A percentile compares a stretch with the other conserved stretches of the same genome.
Conservation (phyloP, 768 basidiomycete species). For the Hygrophoropsis aurantiaca region DNA sequence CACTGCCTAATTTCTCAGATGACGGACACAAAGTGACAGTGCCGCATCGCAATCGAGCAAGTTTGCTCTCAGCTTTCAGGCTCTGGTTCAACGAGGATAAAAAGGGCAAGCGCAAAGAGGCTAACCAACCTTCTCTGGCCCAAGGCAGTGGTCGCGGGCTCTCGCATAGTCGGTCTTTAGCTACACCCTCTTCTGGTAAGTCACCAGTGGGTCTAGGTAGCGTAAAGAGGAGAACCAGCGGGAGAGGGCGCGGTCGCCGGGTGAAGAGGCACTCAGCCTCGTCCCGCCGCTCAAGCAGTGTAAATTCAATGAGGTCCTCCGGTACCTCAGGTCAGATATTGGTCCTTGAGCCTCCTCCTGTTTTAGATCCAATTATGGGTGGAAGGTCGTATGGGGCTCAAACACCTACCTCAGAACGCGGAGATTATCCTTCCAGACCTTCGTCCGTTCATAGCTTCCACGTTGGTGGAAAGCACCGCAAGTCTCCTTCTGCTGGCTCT, state of each 20-base stretch:
- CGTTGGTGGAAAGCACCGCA: constrained; percentile 61
- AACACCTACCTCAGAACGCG: constrained; percentile 86
- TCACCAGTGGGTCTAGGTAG: constrained; percentile 33
- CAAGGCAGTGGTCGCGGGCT: constrained; percentile 21
- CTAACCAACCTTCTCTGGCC: constrained; percentile 10
- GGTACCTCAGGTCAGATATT: constrained; percentile 45
- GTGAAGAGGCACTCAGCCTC: constrained; percentile 71
- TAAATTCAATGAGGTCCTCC: constrained; percentile 80
- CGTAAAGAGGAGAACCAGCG: constrained; percentile 53
- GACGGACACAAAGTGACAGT: constrained; percentile 30
- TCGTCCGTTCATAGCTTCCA: constrained; percentile 84
- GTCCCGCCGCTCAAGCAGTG: constrained; percentile 86
- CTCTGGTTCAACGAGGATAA: constrained; percentile 92
- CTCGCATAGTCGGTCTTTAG: constrained; percentile 25
- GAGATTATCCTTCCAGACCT: constrained; percentile 76
- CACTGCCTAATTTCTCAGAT: constrained; percentile 40
- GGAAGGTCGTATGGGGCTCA: constrained; percentile 75
- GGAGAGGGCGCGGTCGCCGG: constrained; percentile 47
- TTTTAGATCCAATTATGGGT: constrained; percentile 49
- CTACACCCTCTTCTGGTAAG: constrained; percentile 23
- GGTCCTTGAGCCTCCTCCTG: constrained; percentile 57
- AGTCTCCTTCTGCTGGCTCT: constrained; percentile 78
- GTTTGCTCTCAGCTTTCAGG: constrained; percentile 80
- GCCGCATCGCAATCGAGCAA: constrained; percentile 67
- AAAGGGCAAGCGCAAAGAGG: constrained; percentile 80